These are phyloP conservation scores for Clausena lansium DNA, from an alignment of 345 rosid genomes.

Conservation along the genomic window DNA sequence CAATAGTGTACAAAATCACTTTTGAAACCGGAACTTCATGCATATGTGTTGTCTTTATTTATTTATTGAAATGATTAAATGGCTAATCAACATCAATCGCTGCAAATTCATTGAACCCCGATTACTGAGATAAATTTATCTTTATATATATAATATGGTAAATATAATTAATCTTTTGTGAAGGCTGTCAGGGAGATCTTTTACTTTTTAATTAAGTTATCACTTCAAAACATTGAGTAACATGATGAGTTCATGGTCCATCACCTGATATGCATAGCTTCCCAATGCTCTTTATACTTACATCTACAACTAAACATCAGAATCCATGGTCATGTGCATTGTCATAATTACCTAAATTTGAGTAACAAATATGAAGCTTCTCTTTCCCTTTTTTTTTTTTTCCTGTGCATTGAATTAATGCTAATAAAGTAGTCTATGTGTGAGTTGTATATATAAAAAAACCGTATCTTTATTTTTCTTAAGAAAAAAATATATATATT, in stretches of 20 bases:
- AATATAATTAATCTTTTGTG: not conserved
- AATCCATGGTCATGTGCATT: conserved; percentile 36
- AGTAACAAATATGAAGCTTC: conserved; percentile 4
- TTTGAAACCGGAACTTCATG: too few species aligned
- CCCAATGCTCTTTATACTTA: conserved; percentile 7
- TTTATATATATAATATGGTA: too few species aligned
- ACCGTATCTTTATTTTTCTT: too few species aligned
- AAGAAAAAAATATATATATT: too few species aligned
- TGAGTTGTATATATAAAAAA: conserved; percentile 3
- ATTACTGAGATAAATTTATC: not conserved
- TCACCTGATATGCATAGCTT: not conserved
- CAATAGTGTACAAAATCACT: too few species aligned
- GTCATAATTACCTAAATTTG: conserved; percentile 25
- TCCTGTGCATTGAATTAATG: not conserved
- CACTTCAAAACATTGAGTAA: conserved; percentile 10
- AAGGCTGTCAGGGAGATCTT: conserved; percentile 18
- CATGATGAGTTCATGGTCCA: conserved; percentile 27
- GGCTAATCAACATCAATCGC: not conserved
- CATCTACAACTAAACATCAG: conserved; percentile 5
- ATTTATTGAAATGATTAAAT: too few species aligned
- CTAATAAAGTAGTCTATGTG: not conserved
- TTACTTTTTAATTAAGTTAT: conserved; percentile 11
- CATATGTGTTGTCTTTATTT: too few species aligned
- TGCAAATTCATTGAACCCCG: conserved; percentile 33
- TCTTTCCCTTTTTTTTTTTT: not conserved